Evolutionary conservation across 768 basidiomycete species (phyloP), one percentile per base, ranked within the genome.

Genomic region (Mycena amicta): DNA sequence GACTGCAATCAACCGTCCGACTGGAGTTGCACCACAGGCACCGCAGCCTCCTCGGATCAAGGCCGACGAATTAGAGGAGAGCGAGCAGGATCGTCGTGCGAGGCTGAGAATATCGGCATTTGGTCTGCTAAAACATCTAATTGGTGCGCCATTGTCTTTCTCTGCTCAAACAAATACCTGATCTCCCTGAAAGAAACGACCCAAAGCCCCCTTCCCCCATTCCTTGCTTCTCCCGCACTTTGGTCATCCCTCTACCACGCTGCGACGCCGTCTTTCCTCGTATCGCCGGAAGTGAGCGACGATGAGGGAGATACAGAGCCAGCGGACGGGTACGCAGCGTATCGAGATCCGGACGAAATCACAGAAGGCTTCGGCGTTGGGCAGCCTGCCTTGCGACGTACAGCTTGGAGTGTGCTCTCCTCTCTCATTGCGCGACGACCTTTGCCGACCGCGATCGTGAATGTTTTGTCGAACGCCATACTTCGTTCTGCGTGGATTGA

Each of bases 401-500:
- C 84, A 5, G 78, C 81, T 0, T 89, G 88, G 81, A 59, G 67
- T 1, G 52, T 77, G 18, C 70, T 82, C 16, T 72, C 67, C 30
- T 39, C 33, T 16, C 16, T 64, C 20, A 15, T 57, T 18, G 41
- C 52, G 23, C 53, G 54, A 45, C 66, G 68, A 20, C 57, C 68
- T 0, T 58, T 62, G 1, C 75, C 39, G 25, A 28, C 52, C 33
- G 54, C 67, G 0, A 53, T 81, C 18, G 54, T 88, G 1, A 75
- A 77, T 1, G 70, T 80, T 3, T 72, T 93, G 23, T 83, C 86
- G 52, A 66, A 74, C 1, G 85, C 82, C 0, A 72, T 88, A 4
- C 72, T 95, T 41, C 82, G 86, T n/a, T 87, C 89, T 4, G 80
- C 81, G 4, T 84, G 81, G 80, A 70, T 83, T 0, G 95, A 98